Evolutionary conservation across 108 stramenopile species (phyloP), one percentile per base, ranked within the genome.

Genomic region (Nannochloropsis salina): DNA sequence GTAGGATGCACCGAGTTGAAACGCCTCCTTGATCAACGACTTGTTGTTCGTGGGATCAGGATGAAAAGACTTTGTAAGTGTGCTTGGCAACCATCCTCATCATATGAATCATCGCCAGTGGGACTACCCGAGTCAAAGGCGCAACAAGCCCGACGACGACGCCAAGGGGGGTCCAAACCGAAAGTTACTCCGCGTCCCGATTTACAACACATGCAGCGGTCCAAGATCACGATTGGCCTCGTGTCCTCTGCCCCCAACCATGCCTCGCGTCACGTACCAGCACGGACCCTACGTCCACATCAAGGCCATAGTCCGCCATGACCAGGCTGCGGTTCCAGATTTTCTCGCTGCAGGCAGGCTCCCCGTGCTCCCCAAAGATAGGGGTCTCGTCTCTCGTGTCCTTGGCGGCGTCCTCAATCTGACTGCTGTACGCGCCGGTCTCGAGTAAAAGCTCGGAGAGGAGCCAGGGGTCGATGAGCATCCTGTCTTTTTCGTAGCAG

Each of bases 401-500:
- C 61, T 74, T 74, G 61, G 61, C 61, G 6, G 61, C 61, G n/a
- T 74, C 61, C 61, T 74, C 61, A n/a, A 74, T 74, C 61, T 74
- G 61, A n/a, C 61, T 74, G 61, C 61, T 74, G 6, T 74, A 74
- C 61, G 61, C 61, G 20, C 61, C 61, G 15, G 61, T 74, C 61
- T 74, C 61, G 61, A 74, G 61, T n/a, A 74, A n/a, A 15, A 74
- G 61, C n/a, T 74, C 61, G n/a, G 20, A n/a, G 20, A 74, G 61
- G 20, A 74, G 61, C 61, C 61, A 74, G 15, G 61, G 61, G n/a
- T 74, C 61, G n/a, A 74, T 74, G 6, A 74, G 20, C 61, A 74
- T 74, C 61, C n/a, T 74, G 61, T 74, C 61, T n/a, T 74, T 74
- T n/a, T 74, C 61, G 61, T 74, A 74, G 61, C 61, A 74, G 61